Base-by-base conservation (phyloP, 331 rosid species). In the Acacia concinna region DNA sequence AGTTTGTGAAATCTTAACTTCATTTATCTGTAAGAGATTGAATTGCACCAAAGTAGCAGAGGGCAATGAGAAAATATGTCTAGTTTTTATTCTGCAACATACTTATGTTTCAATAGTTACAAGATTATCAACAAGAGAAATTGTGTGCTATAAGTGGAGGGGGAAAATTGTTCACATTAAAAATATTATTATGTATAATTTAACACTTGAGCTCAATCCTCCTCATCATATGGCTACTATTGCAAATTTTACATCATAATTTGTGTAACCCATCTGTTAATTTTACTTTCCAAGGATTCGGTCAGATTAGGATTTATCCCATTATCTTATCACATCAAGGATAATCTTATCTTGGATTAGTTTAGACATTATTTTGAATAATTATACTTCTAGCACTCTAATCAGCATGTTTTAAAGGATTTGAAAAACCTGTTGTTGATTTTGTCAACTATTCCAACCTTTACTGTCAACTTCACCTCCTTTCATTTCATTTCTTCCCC, bases 1-100 rank as follows among this genome's bases (percentile, higher is more conserved):
- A 13, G 59, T 34, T 81, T 51, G 74, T 47, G 25, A 25, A 75
- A 54, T 77, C 37, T 49, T 62, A 35, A 85, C 32, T 43, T 46
- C 73, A 54, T 52, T 81, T 54, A 52, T 68, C 44, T 23, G 28
- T 38, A 63, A 74, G 49, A 62, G 17, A 74, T 21, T 25, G 47
- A 4, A 43, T 38, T 60, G 21, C 31, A 27, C 57, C 78, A 32
- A 15, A 28, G 38, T 27, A 15, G 56, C 57, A 69, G 20, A 32
- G 41, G 47, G 30, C 67, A 62, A 79, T 38, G 28, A 66, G 30
- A 40, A 69, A 51, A 62, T 20, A 5, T 15, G 63, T 43, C 25
- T 7, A 1, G 46, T 12, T 51, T 63, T 68, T 63, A 27, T 65
- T 7, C 43, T 35, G 47, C 14, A 32, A 64, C 44, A 63, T 32